phyloP scores from a whole-genome alignment of 2,329 filamentous ascomycete genomes.

The Pezicula radicicola region DNA sequence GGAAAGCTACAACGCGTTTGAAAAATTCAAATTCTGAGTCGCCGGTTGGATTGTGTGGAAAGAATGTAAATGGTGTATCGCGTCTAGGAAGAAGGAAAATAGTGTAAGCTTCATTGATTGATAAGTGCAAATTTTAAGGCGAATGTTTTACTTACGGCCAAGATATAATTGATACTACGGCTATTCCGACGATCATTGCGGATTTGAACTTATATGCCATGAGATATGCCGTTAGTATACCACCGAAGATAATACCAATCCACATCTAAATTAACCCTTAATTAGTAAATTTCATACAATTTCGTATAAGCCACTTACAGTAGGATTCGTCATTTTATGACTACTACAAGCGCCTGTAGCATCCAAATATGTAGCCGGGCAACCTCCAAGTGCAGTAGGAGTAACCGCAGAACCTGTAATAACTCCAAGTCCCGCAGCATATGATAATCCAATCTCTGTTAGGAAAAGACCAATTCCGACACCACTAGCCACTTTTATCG shows the following conservation, averaged over 20 bases:
- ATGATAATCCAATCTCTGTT: conserved; percentile 66
- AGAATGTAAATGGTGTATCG: conserved; percentile 68
- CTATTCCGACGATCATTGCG: conserved; percentile 71
- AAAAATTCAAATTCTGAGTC: conserved; percentile 69
- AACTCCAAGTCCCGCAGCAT: conserved; percentile 78
- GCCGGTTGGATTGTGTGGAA: conserved; percentile 55
- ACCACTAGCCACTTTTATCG: conserved; percentile 62
- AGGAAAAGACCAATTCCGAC: conserved; percentile 65
- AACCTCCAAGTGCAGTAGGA: conserved; percentile 76
- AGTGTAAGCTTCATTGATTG: too few species aligned
- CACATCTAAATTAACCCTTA: conserved; percentile 55
- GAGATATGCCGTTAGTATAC: conserved; percentile 74
- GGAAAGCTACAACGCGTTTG: conserved; percentile 68
- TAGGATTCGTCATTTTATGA: conserved; percentile 74
- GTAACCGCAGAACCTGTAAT: conserved; percentile 69
- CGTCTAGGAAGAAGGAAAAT: conserved; percentile 39
- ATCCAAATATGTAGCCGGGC: conserved; percentile 53
- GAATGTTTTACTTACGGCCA: conserved; percentile 57
- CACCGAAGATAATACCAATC: conserved; percentile 80
- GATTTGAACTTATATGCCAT: conserved; percentile 77
- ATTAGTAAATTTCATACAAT: neutral
- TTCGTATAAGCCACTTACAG: conserved; percentile 38
- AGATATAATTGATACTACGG: conserved; percentile 68
- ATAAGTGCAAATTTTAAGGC: neutral
- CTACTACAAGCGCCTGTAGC: conserved; percentile 44